These are phyloP conservation scores for Zymoseptoria crescenta DNA, from an alignment of 2,329 filamentous ascomycete species.

Conservation along the genomic window DNA sequence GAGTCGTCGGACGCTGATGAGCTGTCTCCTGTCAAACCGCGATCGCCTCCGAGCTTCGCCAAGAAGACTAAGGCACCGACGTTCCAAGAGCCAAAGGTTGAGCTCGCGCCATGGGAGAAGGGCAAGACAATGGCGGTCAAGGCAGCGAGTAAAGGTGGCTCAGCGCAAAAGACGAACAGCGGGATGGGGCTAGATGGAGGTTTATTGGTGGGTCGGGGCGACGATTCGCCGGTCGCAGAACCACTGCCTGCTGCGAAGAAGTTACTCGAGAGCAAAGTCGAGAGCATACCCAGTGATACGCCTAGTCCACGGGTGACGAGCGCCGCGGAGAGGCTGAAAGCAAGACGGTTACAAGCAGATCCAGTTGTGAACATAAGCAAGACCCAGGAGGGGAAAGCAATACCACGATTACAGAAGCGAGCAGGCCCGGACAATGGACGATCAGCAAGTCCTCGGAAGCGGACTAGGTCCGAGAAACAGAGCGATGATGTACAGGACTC, in stretches of 20 bases:
- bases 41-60: constrained; percentile 9
- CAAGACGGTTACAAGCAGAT: constrained; percentile 9
- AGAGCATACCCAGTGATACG: not conserved
- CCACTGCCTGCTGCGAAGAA: not conserved
- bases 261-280: constrained; percentile 1
- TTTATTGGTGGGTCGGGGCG: too few relatives aligned
- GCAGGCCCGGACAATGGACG: not conserved
- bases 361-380: not conserved
- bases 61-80: constrained; percentile 7
- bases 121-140: constrained; percentile 1
- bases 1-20: constrained; percentile 25
- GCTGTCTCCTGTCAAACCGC: constrained; percentile 10
- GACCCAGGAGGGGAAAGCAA: not conserved
- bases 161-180: not conserved
- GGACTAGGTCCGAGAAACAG: constrained; percentile 3
- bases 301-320: constrained; percentile 8
- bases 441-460: constrained; percentile 14
- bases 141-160: not conserved
- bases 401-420: not conserved
- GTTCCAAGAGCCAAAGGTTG: constrained; percentile 4
- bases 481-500: constrained; percentile 3
- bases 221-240: constrained; percentile 1
- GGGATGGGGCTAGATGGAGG: too few relatives aligned
- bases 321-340: constrained; percentile 20
- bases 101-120: constrained; percentile 25